These are phyloP conservation scores for Rhododendron henanense DNA, from an alignment of 148 eudicot genomes.

Conservation along the genomic window DNA sequence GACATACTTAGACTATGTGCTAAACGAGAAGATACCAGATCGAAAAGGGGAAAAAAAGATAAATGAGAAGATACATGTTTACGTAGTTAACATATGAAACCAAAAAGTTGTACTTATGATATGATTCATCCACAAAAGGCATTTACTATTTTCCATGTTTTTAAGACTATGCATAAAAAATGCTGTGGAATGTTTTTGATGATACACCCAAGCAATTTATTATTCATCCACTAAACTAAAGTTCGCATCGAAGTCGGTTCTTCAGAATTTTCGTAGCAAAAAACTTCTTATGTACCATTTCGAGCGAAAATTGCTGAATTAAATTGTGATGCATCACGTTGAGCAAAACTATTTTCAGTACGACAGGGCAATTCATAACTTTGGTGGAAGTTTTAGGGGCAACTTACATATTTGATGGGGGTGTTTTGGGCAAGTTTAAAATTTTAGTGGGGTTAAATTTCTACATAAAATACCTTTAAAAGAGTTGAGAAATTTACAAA, in stretches of 20 bases:
- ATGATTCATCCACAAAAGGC: neutral
- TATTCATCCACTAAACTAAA: neutral
- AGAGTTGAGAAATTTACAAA: neutral
- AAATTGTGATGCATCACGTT: neutral
- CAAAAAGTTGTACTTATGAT: neutral
- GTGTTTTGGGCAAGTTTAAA: neutral
- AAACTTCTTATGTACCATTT: neutral
- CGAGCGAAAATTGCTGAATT: neutral
- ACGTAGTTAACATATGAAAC: neutral
- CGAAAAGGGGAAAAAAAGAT: neutral
- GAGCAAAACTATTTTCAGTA: neutral
- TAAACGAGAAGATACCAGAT: neutral
- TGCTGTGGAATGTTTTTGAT: neutral
- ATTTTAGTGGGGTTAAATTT: neutral
- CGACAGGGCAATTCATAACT: neutral
- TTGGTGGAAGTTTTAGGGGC: neutral
- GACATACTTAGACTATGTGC: neutral
- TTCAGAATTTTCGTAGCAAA: neutral
- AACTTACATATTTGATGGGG: neutral
- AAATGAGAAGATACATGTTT: neutral
- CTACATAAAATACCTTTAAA: neutral
- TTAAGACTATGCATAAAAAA: neutral
- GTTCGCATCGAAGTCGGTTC: neutral
- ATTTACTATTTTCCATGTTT: neutral
- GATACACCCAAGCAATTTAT: neutral